Evolutionary conservation across 164 flowering plant species (phyloP).

Genomic region (Litsea cubeba): DNA sequence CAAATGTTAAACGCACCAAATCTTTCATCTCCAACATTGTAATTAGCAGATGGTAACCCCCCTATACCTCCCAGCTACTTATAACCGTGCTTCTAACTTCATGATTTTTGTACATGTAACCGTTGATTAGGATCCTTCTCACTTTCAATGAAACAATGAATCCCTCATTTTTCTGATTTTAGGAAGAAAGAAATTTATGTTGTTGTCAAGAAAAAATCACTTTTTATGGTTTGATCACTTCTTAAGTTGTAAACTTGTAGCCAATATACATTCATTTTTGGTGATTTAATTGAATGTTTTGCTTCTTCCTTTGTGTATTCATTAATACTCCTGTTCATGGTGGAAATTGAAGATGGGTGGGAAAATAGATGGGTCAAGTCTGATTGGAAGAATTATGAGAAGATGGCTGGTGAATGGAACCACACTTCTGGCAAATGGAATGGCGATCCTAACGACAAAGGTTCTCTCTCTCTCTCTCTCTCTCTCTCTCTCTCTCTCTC

Average conservation of each 20-base stretch:
- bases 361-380: conserved; percentile 85
- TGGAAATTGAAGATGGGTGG: conserved; percentile 66
- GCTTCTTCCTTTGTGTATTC: conserved; percentile 1
- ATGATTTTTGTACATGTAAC: too few species aligned
- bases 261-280: background rate
- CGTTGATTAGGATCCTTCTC: too few species aligned
- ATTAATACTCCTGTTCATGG: background rate
- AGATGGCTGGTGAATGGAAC: conserved; percentile 89
- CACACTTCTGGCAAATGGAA: conserved; percentile 89
- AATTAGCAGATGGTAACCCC: too few species aligned
- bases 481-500: too few species aligned
- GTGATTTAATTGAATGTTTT: background rate
- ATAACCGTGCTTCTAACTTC: too few species aligned
- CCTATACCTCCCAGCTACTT: too few species aligned
- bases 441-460: conserved; percentile 85
- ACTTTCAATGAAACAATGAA: too few species aligned
- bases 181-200: too few species aligned
- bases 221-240: background rate
- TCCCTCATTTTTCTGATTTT: too few species aligned
- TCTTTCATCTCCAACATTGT: too few species aligned
- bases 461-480: conserved; percentile 31
- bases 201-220: too few species aligned
- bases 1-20: too few species aligned
- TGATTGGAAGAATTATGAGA: conserved; percentile 94
- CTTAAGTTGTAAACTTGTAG: background rate